Base-by-base conservation (phyloP, 257 asterid genomes). In the Marsdenia floribunda region DNA sequence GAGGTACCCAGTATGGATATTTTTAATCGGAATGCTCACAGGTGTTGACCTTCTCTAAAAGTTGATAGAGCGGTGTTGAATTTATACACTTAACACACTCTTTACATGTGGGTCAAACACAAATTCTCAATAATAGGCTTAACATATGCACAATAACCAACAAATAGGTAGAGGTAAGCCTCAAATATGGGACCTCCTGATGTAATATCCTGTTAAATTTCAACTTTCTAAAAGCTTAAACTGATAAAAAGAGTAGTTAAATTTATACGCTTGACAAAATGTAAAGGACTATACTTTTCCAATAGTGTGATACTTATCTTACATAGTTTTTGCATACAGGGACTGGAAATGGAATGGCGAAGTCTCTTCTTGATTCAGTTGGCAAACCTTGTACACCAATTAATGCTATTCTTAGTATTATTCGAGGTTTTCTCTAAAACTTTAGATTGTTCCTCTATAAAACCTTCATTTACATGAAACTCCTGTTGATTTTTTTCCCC, bases 271-370 rank as follows among this genome's bases (percentile, higher is more conserved):
- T 38, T 38, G 2, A 38, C 46, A 40, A 40, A 40, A 40, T 44
- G 12, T 44, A 16, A 6, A 0, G 52, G 47, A 59, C 6, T 52
- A 22, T 52, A 22, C 65, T 24, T 37, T 64, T 11, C 50, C 11
- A 19, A 8, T 11, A 4, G 53, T 22, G 16, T 71, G 40, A 24
- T 29, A 11, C 19, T 44, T 24, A 19, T 35, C 35, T 50, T 44
- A 42, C 76, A 37, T 63, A 29, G 12, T 49, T 50, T 63, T 74
- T 75, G 78, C 54, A 44, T 80, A 78, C 80, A 95, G 99, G 98
- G 74, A 89, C 99, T 79, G 97, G 98, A 84, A 95, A 95, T 79
- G 98, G 99, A 76, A 89, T 95, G 97, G 96, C 77, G 42, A 95
- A 95, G 81, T 95, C 99, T 44, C 92, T 95, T 75, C 88, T 92